These are phyloP conservation scores for Globisporangium apiculatum DNA, from an alignment of 352 stramenopile genomes.

Conservation along the genomic window DNA sequence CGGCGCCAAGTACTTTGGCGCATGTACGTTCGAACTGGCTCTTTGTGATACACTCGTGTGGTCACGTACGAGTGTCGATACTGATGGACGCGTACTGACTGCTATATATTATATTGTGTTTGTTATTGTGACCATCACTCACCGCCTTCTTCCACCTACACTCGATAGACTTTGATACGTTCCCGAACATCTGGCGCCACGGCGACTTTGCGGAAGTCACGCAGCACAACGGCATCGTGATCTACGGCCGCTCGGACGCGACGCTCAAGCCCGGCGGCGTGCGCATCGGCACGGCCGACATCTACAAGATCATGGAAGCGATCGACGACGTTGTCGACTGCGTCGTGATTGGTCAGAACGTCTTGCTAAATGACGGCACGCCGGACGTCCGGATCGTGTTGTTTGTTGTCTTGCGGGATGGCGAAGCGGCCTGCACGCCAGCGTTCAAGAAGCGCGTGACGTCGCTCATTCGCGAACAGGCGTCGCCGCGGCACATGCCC, in stretches of 20 bases:
- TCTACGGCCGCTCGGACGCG: constrained; percentile 73
- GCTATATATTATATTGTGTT: neutral
- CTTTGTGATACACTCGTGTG: neutral
- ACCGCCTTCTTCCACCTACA: neutral
- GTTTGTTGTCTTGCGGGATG: constrained; percentile 53
- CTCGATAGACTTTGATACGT: constrained; percentile 65
- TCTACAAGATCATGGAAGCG: constrained; percentile 74
- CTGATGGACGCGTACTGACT: neutral
- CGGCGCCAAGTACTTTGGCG: constrained; percentile 68
- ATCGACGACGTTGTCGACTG: constrained; percentile 57
- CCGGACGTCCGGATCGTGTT: constrained; percentile 70
- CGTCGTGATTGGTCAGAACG: constrained; percentile 64
- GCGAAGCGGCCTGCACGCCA: constrained; percentile 22
- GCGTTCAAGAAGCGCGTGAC: constrained; percentile 51
- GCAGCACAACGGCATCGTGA: constrained; percentile 50
- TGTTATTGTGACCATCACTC: neutral
- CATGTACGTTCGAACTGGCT: constrained; percentile 34
- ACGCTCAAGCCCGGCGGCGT: constrained; percentile 75
- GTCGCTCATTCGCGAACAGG: constrained; percentile 46
- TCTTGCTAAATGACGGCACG: constrained; percentile 51
- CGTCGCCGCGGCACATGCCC: constrained; percentile 63
- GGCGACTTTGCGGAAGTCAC: constrained; percentile 78
- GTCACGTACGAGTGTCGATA: no score
- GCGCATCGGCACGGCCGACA: constrained; percentile 70
- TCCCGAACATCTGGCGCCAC: constrained; percentile 70